phyloP scores from a whole-genome alignment of 2,329 filamentous ascomycete species.

The Parascedosporium putredinis region DNA sequence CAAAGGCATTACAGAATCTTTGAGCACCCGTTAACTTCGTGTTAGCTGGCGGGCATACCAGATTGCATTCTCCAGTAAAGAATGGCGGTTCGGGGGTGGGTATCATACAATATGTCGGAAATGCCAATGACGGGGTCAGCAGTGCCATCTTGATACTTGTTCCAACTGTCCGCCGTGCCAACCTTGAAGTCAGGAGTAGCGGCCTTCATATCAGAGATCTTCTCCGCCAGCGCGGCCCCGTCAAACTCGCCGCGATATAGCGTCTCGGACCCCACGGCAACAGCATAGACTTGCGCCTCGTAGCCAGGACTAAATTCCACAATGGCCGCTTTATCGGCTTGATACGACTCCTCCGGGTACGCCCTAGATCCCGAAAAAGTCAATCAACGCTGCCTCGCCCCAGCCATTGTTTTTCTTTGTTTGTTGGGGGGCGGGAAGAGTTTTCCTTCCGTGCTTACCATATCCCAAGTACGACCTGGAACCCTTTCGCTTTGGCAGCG shows the following conservation, averaged over 20 bases:
- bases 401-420: too few species aligned
- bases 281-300: slow-evolving; percentile 51
- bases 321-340: slow-evolving; percentile 45
- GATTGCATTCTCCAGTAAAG: too few species aligned
- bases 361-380: slow-evolving; percentile 30
- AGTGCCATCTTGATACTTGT: slow-evolving; percentile 59
- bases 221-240: slow-evolving; percentile 44
- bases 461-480: slow-evolving; percentile 60
- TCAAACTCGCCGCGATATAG: slow-evolving; percentile 61
- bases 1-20: slow-evolving; percentile 58
- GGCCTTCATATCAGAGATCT: slow-evolving; percentile 51
- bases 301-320: slow-evolving; percentile 32
- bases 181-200: slow-evolving; percentile 44
- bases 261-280: slow-evolving; percentile 61
- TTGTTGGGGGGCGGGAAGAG: background rate
- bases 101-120: slow-evolving; percentile 38
- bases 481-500: slow-evolving; percentile 52
- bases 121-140: slow-evolving; percentile 51
- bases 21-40: too few species aligned
- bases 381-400: too few species aligned
- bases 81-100: too few species aligned
- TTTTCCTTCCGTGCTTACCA: slow-evolving; percentile 43
- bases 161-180: slow-evolving; percentile 64
- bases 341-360: slow-evolving; percentile 51
- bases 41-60: too few species aligned